Percentiles rank a stretch among this genome's conserved stretches.
Conservation (phyloP, 1,284 basidiomycete genomes). For the Trichosporon ovoides region DNA sequence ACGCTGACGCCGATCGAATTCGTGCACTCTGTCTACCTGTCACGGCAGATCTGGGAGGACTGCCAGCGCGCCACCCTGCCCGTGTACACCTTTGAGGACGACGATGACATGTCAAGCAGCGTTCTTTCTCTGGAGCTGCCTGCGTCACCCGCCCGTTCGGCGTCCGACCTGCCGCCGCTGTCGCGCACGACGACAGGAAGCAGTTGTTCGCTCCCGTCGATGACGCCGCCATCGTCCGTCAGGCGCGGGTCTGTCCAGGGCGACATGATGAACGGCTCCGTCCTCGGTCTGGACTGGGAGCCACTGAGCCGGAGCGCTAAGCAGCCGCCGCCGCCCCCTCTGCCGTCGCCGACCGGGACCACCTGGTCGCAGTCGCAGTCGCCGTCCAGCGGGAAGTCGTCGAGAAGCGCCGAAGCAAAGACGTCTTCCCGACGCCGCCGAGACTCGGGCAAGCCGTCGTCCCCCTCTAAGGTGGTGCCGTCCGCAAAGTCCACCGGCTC, state of each 20-base stretch:
- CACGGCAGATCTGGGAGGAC: slow-evolving; percentile 17
- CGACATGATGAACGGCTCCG: slow-evolving; percentile 7
- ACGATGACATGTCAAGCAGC: slow-evolving; percentile 4
- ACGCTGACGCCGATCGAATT: slow-evolving; percentile 24
- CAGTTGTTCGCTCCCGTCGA: slow-evolving; percentile 9
- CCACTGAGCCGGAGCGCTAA: neutral
- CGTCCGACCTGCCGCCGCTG: slow-evolving; percentile 14
- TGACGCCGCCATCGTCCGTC: slow-evolving; percentile 1
- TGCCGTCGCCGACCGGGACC: neutral
- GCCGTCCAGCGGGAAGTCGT: neutral
- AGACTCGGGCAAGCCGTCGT: neutral
- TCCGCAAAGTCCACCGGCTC: neutral
- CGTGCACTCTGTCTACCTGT: slow-evolving; percentile 20
- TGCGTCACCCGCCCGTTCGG: slow-evolving; percentile 12
- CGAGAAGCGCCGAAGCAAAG: neutral
- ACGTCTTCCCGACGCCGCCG: neutral
- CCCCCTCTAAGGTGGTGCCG: neutral
- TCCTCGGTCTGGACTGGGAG: slow-evolving; percentile 20
- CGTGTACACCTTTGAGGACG: slow-evolving; percentile 17
- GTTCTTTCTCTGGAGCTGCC: slow-evolving; percentile 13
- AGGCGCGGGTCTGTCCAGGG: slow-evolving; percentile 10
- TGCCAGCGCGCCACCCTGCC: slow-evolving; percentile 18
- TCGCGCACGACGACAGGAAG: slow-evolving; percentile 18
- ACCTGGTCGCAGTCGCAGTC: neutral
- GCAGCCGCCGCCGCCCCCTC: neutral